Conservation (phyloP, 2,329 filamentous ascomycete species). For the Didymella exigua region DNA sequence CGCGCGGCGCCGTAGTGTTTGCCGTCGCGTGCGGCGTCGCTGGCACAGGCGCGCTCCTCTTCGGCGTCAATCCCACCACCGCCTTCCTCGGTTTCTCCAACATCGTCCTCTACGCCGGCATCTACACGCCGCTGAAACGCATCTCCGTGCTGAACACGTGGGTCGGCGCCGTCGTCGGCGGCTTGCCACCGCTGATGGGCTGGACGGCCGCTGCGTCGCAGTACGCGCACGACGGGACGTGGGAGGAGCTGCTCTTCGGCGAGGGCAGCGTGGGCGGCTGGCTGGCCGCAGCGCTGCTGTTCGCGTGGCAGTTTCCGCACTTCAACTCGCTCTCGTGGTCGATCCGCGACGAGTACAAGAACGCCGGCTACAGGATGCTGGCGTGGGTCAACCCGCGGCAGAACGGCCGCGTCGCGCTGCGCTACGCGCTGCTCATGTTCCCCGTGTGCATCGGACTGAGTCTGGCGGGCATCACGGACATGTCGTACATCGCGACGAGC, state of each 20-base stretch:
- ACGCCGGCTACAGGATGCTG: constrained; percentile 72
- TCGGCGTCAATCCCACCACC: constrained; percentile 92
- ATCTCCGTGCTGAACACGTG: constrained; percentile 89
- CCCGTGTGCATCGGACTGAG: constrained; percentile 84
- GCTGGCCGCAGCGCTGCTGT: constrained; percentile 82
- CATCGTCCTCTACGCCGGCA: constrained; percentile 85
- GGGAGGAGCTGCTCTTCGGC: constrained; percentile 78
- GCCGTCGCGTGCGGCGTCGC: constrained; percentile 72
- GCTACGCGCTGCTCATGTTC: constrained; percentile 85
- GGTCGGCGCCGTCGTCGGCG: constrained; percentile 90
- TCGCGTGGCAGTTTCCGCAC: constrained; percentile 97
- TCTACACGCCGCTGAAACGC: constrained; percentile 92
- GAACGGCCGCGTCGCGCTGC: constrained; percentile 84
- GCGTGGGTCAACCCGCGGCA: constrained; percentile 84
- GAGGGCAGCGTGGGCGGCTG: constrained; percentile 77
- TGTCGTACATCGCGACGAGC: constrained; percentile 81
- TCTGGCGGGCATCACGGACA: constrained; percentile 80
- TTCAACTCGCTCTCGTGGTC: constrained; percentile 93
- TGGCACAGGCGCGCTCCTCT: constrained; percentile 77
- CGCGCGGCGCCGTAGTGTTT: constrained; percentile 75
- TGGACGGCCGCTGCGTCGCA: constrained; percentile 96
- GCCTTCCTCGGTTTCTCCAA: constrained; percentile 84
- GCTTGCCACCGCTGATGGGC: constrained; percentile 94
- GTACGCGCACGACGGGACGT: constrained; percentile 67
- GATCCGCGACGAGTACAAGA: constrained; percentile 86